Evolutionary conservation across 1,139 yeast genomes (phyloP).

Genomic region (Taphrina betulina): DNA sequence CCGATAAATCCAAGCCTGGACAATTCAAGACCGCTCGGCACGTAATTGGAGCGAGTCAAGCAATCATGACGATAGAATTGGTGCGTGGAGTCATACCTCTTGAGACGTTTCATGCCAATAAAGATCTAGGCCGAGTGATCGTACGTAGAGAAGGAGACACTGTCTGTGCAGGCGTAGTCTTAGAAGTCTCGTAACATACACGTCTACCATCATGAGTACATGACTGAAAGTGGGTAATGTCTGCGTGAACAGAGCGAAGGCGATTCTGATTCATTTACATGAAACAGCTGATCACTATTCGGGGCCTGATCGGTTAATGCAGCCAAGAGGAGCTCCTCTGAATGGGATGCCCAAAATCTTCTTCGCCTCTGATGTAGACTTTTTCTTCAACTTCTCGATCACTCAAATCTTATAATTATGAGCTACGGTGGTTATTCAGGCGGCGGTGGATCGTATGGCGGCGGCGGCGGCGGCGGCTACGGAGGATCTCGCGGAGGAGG

Average conservation of each 20-base stretch:
- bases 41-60: slow-evolving; percentile 53
- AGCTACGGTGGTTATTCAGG: slow-evolving; percentile 33
- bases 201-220: too few relatives aligned
- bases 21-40: slow-evolving; percentile 49
- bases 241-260: too few relatives aligned
- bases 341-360: background rate
- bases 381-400: background rate
- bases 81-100: slow-evolving; percentile 58
- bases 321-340: too few relatives aligned
- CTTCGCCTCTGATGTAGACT: background rate
- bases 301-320: too few relatives aligned
- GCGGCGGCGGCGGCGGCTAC: slow-evolving; percentile 43
- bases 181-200: slow-evolving; percentile 17
- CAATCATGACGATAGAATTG: slow-evolving; percentile 64
- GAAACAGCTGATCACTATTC: too few relatives aligned
- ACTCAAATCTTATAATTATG: slow-evolving; percentile 7
- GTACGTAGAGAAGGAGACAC: slow-evolving; percentile 82
- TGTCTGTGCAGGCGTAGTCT: slow-evolving; percentile 75
- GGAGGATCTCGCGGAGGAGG: slow-evolving; percentile 38
- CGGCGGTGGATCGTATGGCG: slow-evolving; percentile 36
- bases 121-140: slow-evolving; percentile 74
- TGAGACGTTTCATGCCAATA: slow-evolving; percentile 58
- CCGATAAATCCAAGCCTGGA: slow-evolving; percentile 52
- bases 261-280: too few relatives aligned
- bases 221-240: too few relatives aligned